Conservation (phyloP, 1,139 yeast species). For the Sugiyamaella paludigena region DNA sequence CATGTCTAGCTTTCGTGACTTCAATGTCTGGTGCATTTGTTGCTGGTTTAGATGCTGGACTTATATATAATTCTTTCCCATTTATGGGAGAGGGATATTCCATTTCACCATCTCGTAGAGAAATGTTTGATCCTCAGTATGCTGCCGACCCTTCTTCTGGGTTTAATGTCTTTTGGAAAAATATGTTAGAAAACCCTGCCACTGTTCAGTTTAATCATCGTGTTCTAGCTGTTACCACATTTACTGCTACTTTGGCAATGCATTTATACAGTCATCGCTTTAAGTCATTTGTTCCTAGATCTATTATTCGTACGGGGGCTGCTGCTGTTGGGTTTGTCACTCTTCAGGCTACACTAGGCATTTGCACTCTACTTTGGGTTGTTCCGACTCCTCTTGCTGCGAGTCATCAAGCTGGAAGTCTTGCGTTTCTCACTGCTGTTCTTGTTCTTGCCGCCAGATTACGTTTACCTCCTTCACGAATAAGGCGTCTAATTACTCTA, state of each 20-base stretch:
- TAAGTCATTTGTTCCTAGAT: slow-evolving; percentile 56
- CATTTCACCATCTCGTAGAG: slow-evolving; percentile 67
- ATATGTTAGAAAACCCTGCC: slow-evolving; percentile 90
- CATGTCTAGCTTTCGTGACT: slow-evolving; percentile 73
- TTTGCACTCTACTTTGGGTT: slow-evolving; percentile 75
- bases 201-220: slow-evolving; percentile 94
- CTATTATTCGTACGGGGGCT: slow-evolving; percentile 56
- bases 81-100: slow-evolving; percentile 68
- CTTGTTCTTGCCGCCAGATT: slow-evolving; percentile 68
- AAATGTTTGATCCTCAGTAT: slow-evolving; percentile 73
- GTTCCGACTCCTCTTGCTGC: slow-evolving; percentile 95
- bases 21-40: slow-evolving; percentile 98
- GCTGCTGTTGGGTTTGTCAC: slow-evolving; percentile 77
- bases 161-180: slow-evolving; percentile 84
- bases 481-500: slow-evolving; percentile 27
- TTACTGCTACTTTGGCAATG: slow-evolving; percentile 62
- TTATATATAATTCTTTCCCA: slow-evolving; percentile 94
- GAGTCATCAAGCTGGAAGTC: slow-evolving; percentile 95
- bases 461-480: slow-evolving; percentile 58
- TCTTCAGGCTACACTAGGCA: slow-evolving; percentile 82
- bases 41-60: slow-evolving; percentile 97
- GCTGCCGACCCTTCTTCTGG: slow-evolving; percentile 40
- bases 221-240: slow-evolving; percentile 77
- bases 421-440: slow-evolving; percentile 79
- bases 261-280: slow-evolving; percentile 57